Conservation (phyloP, 768 basidiomycete genomes). For the Pleurotus pulmonarius region DNA sequence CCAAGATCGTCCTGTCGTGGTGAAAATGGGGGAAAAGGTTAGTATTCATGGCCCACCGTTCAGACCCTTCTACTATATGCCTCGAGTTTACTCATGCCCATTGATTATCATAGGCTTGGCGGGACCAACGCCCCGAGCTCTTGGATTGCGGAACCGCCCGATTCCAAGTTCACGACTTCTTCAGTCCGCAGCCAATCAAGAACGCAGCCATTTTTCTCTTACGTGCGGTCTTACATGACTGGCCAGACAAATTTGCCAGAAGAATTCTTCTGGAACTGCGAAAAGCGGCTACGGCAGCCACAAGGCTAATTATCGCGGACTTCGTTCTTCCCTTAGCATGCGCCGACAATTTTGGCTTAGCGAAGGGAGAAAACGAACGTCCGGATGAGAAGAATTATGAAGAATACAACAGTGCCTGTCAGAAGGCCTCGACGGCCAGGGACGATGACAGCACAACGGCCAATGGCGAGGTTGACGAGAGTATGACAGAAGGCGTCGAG, state of each 20-base stretch:
- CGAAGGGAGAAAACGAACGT: not conserved
- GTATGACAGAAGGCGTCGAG: constrained; percentile 35
- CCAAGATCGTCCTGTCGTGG: constrained; percentile 49
- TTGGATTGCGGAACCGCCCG: constrained; percentile 47
- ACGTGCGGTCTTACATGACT: constrained; percentile 73
- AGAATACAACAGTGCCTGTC: not conserved
- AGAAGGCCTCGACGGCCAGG: not conserved
- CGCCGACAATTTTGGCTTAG: constrained; percentile 39
- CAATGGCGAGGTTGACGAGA: constrained; percentile 10
- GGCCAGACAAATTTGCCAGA: constrained; percentile 60
- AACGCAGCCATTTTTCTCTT: constrained; percentile 65
- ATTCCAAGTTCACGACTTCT: constrained; percentile 75
- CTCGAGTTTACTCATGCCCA: not conserved
- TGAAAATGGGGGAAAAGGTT: constrained; percentile 36
- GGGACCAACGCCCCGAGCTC: constrained; percentile 51
- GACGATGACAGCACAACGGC: constrained; percentile 7
- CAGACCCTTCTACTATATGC: not conserved
- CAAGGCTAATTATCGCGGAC: constrained; percentile 67
- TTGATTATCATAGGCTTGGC: constrained; percentile 44
- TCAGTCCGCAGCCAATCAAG: constrained; percentile 54
- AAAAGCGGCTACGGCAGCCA: constrained; percentile 43
- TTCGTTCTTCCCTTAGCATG: constrained; percentile 70
- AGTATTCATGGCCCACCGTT: not conserved
- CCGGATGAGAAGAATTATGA: not conserved
- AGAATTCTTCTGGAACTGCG: constrained; percentile 40